Conservation (phyloP, 2,329 filamentous ascomycete species). For the Sphaerulina musiva region DNA sequence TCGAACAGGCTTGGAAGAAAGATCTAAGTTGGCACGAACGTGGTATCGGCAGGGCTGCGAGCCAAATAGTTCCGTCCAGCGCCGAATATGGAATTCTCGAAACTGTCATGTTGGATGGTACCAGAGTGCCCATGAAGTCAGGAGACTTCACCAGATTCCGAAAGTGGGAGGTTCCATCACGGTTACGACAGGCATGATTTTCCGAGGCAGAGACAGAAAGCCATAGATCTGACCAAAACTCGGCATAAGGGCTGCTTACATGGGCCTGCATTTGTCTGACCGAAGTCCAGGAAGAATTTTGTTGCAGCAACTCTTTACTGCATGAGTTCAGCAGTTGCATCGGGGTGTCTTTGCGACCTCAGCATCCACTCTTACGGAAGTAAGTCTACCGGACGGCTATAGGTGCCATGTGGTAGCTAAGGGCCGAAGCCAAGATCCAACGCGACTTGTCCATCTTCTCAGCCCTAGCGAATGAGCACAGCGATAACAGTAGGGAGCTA, state of each 20-base stretch:
- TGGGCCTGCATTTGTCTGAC: too few species aligned
- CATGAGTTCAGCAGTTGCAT: too few species aligned
- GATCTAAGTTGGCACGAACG: constrained; percentile 23
- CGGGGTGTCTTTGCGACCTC: too few species aligned
- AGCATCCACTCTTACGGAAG: too few species aligned
- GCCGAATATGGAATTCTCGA: constrained; percentile 11
- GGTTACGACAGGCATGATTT: neutral
- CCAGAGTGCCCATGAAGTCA: constrained; percentile 22
- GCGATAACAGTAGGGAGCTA: neutral
- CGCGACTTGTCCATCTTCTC: too few species aligned
- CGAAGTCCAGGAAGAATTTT: too few species aligned
- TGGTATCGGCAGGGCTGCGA: constrained; percentile 6
- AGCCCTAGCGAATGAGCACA: neutral
- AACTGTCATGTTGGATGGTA: constrained; percentile 21
- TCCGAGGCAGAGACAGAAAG: neutral
- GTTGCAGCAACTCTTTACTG: too few species aligned
- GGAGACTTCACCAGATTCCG: constrained; percentile 13
- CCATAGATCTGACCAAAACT: too few species aligned
- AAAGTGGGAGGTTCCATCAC: constrained; percentile 5
- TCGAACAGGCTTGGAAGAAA: constrained; percentile 20
- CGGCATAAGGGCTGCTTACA: too few species aligned
- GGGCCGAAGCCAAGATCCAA: too few species aligned
- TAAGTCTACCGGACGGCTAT: too few species aligned
- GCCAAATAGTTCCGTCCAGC: neutral
- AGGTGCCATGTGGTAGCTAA: too few species aligned